These are phyloP conservation scores for Fagus sylvatica DNA, from an alignment of 306 rosid species.

Conservation along the genomic window DNA sequence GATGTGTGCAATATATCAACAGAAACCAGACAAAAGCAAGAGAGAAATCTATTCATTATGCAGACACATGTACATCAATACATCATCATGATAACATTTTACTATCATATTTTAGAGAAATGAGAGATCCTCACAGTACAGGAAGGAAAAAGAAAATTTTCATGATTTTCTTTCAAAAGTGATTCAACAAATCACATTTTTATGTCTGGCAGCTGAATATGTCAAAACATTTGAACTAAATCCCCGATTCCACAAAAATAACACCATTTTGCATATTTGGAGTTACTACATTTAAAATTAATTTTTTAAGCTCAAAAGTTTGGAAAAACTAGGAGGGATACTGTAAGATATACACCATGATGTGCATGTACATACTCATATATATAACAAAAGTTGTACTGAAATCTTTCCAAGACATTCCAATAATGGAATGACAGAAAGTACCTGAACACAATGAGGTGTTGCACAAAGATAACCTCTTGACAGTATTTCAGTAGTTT, in stretches of 20 bases:
- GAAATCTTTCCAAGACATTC: neutral
- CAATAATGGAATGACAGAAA: neutral
- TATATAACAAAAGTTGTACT: neutral
- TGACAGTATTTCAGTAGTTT: constrained; percentile 89
- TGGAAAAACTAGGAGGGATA: neutral
- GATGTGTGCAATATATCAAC: neutral
- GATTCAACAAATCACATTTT: neutral
- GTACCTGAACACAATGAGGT: constrained; percentile 94
- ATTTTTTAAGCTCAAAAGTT: neutral
- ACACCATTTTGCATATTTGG: neutral
- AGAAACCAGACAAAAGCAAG: neutral
- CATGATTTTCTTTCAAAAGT: neutral
- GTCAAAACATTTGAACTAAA: neutral
- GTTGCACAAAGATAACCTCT: constrained; percentile 93
- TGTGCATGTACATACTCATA: neutral
- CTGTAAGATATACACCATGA: neutral
- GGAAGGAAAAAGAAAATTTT: neutral
- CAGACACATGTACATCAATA: neutral
- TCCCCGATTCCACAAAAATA: neutral
- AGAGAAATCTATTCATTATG: neutral
- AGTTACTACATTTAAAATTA: neutral
- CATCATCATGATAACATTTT: neutral
- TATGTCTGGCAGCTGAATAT: neutral
- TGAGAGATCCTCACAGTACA: neutral
- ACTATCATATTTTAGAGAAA: neutral